These are phyloP conservation scores for Coemansia sp. DNA, from an alignment of 192 early-diverging fungal species.

Conservation along the genomic window DNA sequence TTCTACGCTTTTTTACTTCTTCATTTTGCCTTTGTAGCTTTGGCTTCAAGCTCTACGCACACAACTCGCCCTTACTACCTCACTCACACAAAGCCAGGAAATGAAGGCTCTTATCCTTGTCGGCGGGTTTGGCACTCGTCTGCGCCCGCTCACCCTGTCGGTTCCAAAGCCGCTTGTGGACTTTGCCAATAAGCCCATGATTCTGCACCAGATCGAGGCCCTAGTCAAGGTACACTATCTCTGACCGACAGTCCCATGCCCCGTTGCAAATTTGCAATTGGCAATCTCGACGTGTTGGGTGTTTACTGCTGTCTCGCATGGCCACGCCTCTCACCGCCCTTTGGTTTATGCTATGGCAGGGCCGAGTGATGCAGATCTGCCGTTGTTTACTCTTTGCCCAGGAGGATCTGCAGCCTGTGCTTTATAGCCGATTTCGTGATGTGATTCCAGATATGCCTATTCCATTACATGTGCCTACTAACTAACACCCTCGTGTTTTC, in stretches of 20 bases:
- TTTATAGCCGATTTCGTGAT: neutral
- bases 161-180: constrained; percentile 99
- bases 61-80: neutral
- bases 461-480: neutral
- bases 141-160: constrained; percentile 94
- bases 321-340: neutral
- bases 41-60: neutral
- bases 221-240: constrained; percentile 78
- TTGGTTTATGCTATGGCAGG: neutral
- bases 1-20: neutral
- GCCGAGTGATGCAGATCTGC: constrained; percentile 6
- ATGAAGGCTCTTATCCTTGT: constrained; percentile 87
- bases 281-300: neutral
- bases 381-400: neutral
- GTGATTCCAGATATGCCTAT: neutral
- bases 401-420: neutral
- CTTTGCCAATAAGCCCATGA: constrained; percentile 99
- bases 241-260: neutral
- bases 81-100: constrained; percentile 26
- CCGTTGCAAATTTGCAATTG: neutral
- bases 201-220: constrained; percentile 98
- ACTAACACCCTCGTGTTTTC: constrained; percentile 1
- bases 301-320: no score
- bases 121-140: constrained; percentile 95
- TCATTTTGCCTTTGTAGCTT: neutral